Evolutionary conservation across 352 stramenopile genomes (phyloP), one percentile per base, ranked within the genome.

Genomic region (Phytophthora quininea): DNA sequence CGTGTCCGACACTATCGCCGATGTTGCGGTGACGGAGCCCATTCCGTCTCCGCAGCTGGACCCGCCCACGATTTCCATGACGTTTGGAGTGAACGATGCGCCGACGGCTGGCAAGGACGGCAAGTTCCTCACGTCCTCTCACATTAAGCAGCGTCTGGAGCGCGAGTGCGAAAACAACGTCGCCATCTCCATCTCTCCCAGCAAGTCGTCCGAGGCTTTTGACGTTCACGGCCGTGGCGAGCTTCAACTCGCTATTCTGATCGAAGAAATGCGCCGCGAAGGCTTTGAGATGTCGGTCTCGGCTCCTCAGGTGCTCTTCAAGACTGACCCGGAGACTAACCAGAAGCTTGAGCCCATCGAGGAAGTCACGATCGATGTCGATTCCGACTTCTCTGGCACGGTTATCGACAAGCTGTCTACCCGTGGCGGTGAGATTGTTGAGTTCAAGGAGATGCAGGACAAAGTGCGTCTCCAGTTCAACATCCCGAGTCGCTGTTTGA

Each of bases 261-360:
- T 99, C 40, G 98, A 99, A 73, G 96, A 98, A 74, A 99, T 99
- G 97, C 84, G 98, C 58, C 90, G 98, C 45, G 97, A 99, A 77
- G 98, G 98, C 9, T 99, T 98, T 58, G 98, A 99, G 82, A 96
- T 99, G 77, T 97, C 94, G 45, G 97, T 99, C 49, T 99, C 95
- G 24, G 97, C 97, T 38, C 98, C 98, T 14, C 90, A 96, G 56
- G 98, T 99, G 56, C 77, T 99, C 14, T 98, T 98, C 61, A 90
- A 93, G 60, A 90, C 71, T 9, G 90, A 85, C 65, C 70, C 81
- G 5, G 89, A 96, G 35, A 97, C 93, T 46, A 96, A 95, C 45
- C 74, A 94, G 55, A 92, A 89, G 56, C 62, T 95, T 24, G 90
- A 96, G 69, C 89, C 89, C 3, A 95, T 98, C 14, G 93, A 98